Base-by-base conservation (phyloP, 768 basidiomycete species). In the Pleurotus platypus region DNA sequence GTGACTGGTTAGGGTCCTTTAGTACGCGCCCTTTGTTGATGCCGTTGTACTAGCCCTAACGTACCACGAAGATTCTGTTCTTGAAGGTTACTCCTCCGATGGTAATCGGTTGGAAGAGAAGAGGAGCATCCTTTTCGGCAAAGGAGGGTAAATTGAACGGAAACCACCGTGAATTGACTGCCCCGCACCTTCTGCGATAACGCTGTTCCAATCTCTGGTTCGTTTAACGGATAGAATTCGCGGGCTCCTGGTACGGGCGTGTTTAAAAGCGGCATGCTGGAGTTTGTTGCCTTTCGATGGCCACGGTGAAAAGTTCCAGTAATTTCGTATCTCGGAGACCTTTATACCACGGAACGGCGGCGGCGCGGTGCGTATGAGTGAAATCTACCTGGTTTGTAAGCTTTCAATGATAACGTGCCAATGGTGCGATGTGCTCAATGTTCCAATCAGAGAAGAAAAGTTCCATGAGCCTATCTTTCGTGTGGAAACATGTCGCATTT, bases 51-150 rank as follows among this genome's bases (percentile, higher is more conserved):
- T 26, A 30, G 9, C 35, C 13, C 18, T 26, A 24, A 69, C 78
- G 38, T 63, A 85, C 86, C 53, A 85, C 86, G 61, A 82, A 89
- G 40, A 89, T 82, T 54, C 90, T 74, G 68, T 93, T 92, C 68
- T 88, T 87, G 76, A 94, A 89, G 5, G 75, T 77, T 1, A 82
- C 69, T 26, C 77, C 79, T 48, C 78, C 73, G 37, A 94, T 77
- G 7, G 75, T 84, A 20, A 93, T 62, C 4, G 87, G 84, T 57
- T 83, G 69, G 70, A 93, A 93, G 12, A 92, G 68, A 45, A 75
- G 66, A 0, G 90, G 88, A 0, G 69, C 69, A 64, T 82, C 84
- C 73, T 86, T 73, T 4, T 73, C 66, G 62, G 18, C 35, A 11
- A 5, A 30, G 30, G 30, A 35, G 30, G 30, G 8, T 35, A 11